phyloP scores from a whole-genome alignment of 345 rosid genomes.

The Pugionium cornutum region DNA sequence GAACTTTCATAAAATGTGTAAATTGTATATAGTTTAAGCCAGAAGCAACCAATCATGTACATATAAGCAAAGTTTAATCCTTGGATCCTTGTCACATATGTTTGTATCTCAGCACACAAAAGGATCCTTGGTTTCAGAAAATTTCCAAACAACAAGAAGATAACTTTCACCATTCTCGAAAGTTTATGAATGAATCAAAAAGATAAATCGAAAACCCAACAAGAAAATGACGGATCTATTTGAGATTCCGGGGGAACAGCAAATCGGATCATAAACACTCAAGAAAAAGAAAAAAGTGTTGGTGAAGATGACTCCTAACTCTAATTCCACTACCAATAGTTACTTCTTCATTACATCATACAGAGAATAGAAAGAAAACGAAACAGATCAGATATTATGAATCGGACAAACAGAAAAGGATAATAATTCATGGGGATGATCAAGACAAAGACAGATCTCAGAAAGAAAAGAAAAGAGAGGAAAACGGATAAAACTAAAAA shows the following conservation, averaged over 20 bases:
- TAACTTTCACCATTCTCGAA: conserved; percentile 12
- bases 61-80: conserved; percentile 3
- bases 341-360: conserved; percentile 8
- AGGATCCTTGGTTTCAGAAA: background rate
- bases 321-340: background rate
- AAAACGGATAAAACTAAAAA: background rate
- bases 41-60: background rate
- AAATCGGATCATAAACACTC: conserved; percentile 8
- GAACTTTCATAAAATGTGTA: background rate
- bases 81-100: background rate
- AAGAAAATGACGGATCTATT: conserved; percentile 14
- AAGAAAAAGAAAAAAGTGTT: background rate
- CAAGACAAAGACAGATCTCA: conserved; percentile 30
- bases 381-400: conserved; percentile 16
- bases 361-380: background rate
- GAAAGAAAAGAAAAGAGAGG: background rate
- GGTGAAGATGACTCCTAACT: background rate
- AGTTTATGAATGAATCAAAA: background rate
- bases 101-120: background rate
- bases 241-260: background rate
- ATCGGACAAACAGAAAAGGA: background rate
- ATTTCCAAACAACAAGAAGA: background rate
- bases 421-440: conserved; percentile 7
- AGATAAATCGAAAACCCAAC: conserved; percentile 22
- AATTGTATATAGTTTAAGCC: background rate